These are phyloP conservation scores for Tylopilus balloui DNA, from an alignment of 768 basidiomycete species.

Conservation along the genomic window DNA sequence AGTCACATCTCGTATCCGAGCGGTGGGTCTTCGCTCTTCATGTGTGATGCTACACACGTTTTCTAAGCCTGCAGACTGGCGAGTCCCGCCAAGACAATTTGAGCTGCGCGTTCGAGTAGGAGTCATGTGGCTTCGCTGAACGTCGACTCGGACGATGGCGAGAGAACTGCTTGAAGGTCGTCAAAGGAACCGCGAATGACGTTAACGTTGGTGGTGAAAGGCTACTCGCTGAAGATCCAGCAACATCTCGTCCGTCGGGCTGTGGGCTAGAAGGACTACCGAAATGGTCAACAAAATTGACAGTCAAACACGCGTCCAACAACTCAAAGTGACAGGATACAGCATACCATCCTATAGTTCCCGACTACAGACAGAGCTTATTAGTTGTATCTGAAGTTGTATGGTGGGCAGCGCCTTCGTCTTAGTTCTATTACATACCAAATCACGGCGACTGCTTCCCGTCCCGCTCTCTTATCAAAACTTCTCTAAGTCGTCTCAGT, in stretches of 20 bases:
- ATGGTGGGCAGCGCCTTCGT: background rate
- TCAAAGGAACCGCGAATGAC: background rate
- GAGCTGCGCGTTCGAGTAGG: background rate
- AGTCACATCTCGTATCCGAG: background rate
- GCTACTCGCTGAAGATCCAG: no score
- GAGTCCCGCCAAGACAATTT: background rate
- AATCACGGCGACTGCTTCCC: constrained; percentile 1
- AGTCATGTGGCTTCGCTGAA: background rate
- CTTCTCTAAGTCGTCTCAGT: constrained; percentile 51
- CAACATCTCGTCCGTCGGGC: background rate
- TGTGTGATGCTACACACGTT: background rate
- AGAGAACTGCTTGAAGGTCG: background rate
- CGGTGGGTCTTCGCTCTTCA: background rate
- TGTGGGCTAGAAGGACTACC: background rate
- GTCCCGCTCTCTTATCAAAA: constrained; percentile 30
- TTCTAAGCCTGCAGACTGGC: background rate
- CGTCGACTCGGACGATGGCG: background rate
- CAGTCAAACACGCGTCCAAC: background rate
- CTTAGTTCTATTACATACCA: background rate
- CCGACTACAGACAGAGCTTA: background rate
- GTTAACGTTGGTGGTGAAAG: background rate
- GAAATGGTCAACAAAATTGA: background rate
- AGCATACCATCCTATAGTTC: background rate
- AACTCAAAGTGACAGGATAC: background rate
- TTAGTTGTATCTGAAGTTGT: constrained; percentile 7